These are phyloP conservation scores for Nasturtium officinale DNA, from an alignment of 345 rosid genomes.

Conservation along the genomic window DNA sequence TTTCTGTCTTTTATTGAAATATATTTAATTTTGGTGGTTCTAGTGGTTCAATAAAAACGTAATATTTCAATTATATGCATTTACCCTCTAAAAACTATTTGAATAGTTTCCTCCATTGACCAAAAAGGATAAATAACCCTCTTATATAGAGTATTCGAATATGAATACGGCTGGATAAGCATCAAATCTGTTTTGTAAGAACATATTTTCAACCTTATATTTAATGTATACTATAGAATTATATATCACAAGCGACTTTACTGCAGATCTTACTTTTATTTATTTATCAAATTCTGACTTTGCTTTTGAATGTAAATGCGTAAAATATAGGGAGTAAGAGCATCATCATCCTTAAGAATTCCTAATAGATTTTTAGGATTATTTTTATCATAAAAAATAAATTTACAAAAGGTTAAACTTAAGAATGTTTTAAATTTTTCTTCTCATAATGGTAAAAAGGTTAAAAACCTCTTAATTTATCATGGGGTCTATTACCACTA, in stretches of 20 bases:
- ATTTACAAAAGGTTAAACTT: too few species aligned
- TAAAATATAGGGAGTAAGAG: slow-evolving; percentile 5
- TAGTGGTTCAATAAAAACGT: slow-evolving; percentile 14
- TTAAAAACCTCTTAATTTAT: too few species aligned
- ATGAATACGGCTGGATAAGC: slow-evolving; percentile 9
- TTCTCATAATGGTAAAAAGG: too few species aligned
- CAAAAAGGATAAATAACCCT: not conserved
- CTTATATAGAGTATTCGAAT: not conserved
- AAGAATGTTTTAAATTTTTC: too few species aligned
- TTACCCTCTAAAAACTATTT: not conserved
- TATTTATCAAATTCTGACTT: not conserved
- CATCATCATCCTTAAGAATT: too few species aligned
- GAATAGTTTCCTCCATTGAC: slow-evolving; percentile 10
- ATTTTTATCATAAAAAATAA: too few species aligned
- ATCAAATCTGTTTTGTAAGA: not conserved
- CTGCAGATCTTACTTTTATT: not conserved
- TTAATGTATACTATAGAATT: slow-evolving; percentile 32
- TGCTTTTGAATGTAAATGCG: not conserved
- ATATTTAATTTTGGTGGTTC: not conserved
- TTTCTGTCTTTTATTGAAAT: not conserved
- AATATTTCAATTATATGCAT: not conserved
- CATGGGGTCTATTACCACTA: too few species aligned
- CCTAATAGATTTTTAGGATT: too few species aligned
- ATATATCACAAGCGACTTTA: slow-evolving; percentile 33
- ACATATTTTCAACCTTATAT: slow-evolving; percentile 25